Conservation (phyloP, 495 filamentous ascomycete genomes). For the Aspergillus steynii region DNA sequence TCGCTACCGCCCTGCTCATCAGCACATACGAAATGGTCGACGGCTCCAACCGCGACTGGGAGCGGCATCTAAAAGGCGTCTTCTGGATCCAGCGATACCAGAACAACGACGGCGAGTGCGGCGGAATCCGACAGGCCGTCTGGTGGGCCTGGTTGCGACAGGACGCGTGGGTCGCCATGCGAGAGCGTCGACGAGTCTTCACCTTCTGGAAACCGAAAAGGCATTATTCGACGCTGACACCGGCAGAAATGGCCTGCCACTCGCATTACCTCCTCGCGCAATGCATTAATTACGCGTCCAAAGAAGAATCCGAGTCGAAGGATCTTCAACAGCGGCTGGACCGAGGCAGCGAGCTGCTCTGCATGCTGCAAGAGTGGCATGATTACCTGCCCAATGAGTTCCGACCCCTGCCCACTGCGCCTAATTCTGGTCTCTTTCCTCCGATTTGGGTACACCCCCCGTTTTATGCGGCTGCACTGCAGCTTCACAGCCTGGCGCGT, state of each 20-base stretch:
- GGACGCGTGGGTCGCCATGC: constrained; percentile 31
- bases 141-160: constrained; percentile 37
- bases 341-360: constrained; percentile 21
- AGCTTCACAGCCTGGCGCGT: constrained; percentile 30
- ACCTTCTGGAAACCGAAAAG: constrained; percentile 27
- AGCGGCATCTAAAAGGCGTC: constrained; percentile 30
- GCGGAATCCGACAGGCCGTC: constrained; percentile 28
- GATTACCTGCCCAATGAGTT: constrained; percentile 27
- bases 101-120: constrained; percentile 27
- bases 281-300: constrained; percentile 21
- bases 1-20: constrained; percentile 27
- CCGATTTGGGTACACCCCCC: constrained; percentile 35
- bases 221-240: constrained; percentile 14
- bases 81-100: constrained; percentile 33
- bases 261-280: constrained; percentile 16
- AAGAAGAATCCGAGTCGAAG: constrained; percentile 12
- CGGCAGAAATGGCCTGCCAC: constrained; percentile 13
- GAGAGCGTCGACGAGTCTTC: constrained; percentile 28
- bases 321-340: constrained; percentile 17
- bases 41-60: constrained; percentile 29
- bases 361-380: constrained; percentile 31
- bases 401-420: constrained; percentile 19
- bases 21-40: constrained; percentile 34
- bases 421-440: constrained; percentile 20
- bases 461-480: constrained; percentile 27